Evolutionary conservation across 139 green algal species (phyloP), one percentile per base, ranked within the genome.

Genomic region (Yamagishiella unicocca): DNA sequence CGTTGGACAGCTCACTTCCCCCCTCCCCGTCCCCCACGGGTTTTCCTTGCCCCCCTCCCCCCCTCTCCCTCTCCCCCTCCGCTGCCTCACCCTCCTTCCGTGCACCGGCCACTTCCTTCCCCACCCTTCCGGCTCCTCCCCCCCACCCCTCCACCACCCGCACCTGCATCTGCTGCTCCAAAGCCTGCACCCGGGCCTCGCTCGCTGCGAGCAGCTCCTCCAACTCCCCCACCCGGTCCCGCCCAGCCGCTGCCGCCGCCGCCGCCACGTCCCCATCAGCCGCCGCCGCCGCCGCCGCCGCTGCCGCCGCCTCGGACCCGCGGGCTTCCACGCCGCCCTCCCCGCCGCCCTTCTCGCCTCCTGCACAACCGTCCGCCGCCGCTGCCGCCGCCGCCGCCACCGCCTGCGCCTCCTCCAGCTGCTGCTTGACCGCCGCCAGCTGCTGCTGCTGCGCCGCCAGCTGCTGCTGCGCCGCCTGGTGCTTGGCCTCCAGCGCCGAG

Each of bases 401-500:
- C 50, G 25, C 77, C 27, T 42, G 21, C 17, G 53, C 27, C 50
- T 45, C 37, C 55, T 76, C 46, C 50, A 61, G 50, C 67, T 73
- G 68, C 72, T 80, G 54, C 83, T 58, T 9, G 24, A 29, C 31
- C 12, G 58, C 74, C 27, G 64, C 64, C 85, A 66, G 42, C 85
- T 80, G 42, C 35, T 46, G 42, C 77, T 82, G 19, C 76, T 25
- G 17, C 54, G 35, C 50, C 67, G 37, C 4, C 67, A 87, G 85
- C 50, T 50, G 77, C n/a, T 31, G 27, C 46, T 61, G 27, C 35
- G 14, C n/a, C 40, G 40, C 55, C 29, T 37, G 25, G 33, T 62
- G 58, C 40, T 73, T 84, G 0, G 37, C 40, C 79, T 85, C 79
- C 79, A 85, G 79, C 17, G 79, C 79, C 42, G 62, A 22, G 38